These are phyloP conservation scores for Diaporthe destruens DNA, from an alignment of 2,329 filamentous ascomycete species.

Conservation along the genomic window DNA sequence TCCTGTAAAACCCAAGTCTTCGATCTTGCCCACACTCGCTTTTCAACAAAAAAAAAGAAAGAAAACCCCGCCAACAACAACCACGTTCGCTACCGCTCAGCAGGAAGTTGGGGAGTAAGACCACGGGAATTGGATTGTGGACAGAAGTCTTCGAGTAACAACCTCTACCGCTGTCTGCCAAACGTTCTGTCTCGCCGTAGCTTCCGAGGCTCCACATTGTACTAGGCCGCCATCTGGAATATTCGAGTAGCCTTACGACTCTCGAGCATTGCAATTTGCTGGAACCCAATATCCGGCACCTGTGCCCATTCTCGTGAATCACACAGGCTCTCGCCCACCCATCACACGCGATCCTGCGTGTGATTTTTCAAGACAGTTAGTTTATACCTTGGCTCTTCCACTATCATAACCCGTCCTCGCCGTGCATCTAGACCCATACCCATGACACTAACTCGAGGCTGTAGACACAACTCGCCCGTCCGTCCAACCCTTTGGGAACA, in stretches of 20 bases:
- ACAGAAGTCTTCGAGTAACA: constrained; percentile 25
- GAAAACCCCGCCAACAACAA: constrained; percentile 31
- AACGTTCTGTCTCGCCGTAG: constrained; percentile 25
- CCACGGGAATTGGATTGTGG: constrained; percentile 40
- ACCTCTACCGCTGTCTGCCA: constrained; percentile 17
- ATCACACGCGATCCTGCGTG: constrained; percentile 36
- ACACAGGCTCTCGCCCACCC: constrained; percentile 25
- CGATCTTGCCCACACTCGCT: constrained; percentile 46
- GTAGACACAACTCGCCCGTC: neutral
- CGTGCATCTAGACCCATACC: too few relatives aligned
- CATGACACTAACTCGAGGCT: neutral
- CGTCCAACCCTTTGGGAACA: constrained; percentile 49
- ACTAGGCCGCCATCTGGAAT: constrained; percentile 46
- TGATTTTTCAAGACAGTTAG: constrained; percentile 44
- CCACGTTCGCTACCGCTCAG: constrained; percentile 56
- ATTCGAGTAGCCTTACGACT: constrained; percentile 21
- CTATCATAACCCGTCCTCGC: neutral
- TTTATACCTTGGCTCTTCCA: constrained; percentile 4
- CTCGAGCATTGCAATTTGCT: constrained; percentile 43
- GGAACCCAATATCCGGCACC: neutral
- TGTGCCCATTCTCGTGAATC: neutral
- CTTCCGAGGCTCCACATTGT: constrained; percentile 40
- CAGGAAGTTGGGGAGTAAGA: constrained; percentile 40
- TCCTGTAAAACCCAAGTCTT: constrained; percentile 37
- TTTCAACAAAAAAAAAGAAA: constrained; percentile 30